Evolutionary conservation across 1,284 basidiomycete species (phyloP).

Genomic region (Quambalaria eucalypti): DNA sequence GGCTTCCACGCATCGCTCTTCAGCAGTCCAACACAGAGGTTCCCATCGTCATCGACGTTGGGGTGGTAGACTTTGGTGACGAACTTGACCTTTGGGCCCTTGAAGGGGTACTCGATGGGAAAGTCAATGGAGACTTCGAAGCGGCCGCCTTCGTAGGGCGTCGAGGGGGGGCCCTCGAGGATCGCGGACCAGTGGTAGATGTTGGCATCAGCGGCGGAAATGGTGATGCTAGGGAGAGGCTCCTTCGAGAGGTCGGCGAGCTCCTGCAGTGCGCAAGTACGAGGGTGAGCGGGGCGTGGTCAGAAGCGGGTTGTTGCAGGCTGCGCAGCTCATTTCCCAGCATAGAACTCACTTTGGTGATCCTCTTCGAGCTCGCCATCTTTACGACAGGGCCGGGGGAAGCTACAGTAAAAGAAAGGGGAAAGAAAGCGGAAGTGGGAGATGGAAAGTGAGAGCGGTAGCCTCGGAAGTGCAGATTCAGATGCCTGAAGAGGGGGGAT

Average conservation of each 20-base stretch:
- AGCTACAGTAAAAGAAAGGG: no score
- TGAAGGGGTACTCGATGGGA: conserved; percentile 47
- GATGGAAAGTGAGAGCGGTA: no score
- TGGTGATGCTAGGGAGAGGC: conserved; percentile 27
- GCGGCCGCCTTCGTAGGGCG: conserved; percentile 38
- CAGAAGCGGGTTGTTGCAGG: not conserved
- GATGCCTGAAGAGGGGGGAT: no score
- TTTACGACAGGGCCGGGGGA: no score
- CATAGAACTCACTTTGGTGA: conserved; percentile 8
- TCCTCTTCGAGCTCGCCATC: conserved; percentile 12
- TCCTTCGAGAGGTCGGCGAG: conserved; percentile 30
- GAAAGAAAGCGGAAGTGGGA: no score
- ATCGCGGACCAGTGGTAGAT: conserved; percentile 38
- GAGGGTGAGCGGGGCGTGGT: not conserved
- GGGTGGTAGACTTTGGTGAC: conserved; percentile 44
- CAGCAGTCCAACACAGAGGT: conserved; percentile 41
- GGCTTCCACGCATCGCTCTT: conserved; percentile 47
- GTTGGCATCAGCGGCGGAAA: conserved; percentile 9
- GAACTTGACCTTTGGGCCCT: conserved; percentile 43
- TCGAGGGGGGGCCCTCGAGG: conserved; percentile 22
- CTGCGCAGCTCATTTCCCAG: not conserved
- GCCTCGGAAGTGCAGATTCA: no score
- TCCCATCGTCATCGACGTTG: conserved; percentile 45
- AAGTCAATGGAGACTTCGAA: conserved; percentile 44
- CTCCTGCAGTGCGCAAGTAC: conserved; percentile 11